Conservation (phyloP, 306 rosid genomes). For the Vicia sativa region DNA sequence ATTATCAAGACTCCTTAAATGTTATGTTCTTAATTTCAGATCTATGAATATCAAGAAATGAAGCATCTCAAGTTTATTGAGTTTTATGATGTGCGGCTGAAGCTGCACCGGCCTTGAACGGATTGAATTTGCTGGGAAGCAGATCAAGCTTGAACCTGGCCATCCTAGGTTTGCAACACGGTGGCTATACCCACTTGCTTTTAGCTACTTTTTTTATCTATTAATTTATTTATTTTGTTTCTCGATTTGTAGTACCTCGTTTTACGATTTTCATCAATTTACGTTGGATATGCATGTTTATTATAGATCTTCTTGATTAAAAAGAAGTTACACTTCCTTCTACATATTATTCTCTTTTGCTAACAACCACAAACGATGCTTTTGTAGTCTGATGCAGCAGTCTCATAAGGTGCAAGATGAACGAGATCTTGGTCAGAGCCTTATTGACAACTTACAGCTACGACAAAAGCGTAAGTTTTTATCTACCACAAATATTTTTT, state of each 20-base stretch:
- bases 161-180: conserved; percentile 53
- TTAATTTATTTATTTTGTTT: conserved; percentile 13
- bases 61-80: conserved; percentile 54
- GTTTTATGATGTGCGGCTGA: conserved; percentile 76
- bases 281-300: conserved; percentile 17
- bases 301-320: conserved; percentile 39
- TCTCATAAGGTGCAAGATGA: conserved; percentile 64
- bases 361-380: conserved; percentile 34
- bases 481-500: conserved; percentile 24
- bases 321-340: conserved; percentile 23
- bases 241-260: conserved; percentile 2
- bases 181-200: conserved; percentile 42
- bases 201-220: background rate
- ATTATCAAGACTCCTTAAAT: conserved; percentile 19
- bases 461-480: conserved; percentile 53
- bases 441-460: conserved; percentile 45
- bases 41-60: conserved; percentile 59
- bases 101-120: conserved; percentile 67
- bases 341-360: conserved; percentile 24
- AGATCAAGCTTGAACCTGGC: conserved; percentile 71
- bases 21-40: conserved; percentile 50
- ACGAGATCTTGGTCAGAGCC: conserved; percentile 48
- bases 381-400: conserved; percentile 63
- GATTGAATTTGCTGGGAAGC: conserved; percentile 69
- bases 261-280: conserved; percentile 21